A percentile compares a stretch with the other conserved stretches of the same genome.
phyloP scores from a whole-genome alignment of 139 green algal species.

The Auxenochlorella pyrenoidosa region DNA sequence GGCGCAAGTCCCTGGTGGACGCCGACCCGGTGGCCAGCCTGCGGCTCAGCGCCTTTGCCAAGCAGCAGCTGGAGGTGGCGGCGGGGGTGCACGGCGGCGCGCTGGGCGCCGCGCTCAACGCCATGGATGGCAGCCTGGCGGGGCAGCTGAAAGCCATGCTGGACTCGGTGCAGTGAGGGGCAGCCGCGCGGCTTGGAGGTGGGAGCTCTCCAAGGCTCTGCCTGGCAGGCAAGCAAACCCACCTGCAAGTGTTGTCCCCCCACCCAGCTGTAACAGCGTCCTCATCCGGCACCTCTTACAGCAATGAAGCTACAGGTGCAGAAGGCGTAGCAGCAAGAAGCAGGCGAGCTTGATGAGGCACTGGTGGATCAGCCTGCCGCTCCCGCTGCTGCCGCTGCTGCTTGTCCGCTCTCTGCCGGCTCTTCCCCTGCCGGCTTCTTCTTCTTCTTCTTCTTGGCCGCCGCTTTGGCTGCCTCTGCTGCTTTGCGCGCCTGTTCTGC shows the following conservation, averaged over 20 bases:
- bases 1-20: slow-evolving; percentile 32
- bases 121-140: slow-evolving; percentile 24
- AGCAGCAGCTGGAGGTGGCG: slow-evolving; percentile 54
- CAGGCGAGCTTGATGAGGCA: no score
- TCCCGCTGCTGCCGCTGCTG: not conserved
- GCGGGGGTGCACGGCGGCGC: slow-evolving; percentile 37
- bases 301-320: no score
- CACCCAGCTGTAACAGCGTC: no score
- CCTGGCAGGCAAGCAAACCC: no score
- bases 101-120: slow-evolving; percentile 30
- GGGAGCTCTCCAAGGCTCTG: no score
- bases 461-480: slow-evolving; percentile 8
- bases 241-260: no score
- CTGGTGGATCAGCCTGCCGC: not conserved
- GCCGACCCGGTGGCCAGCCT: slow-evolving; percentile 35
- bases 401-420: not conserved
- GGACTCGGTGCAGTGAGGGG: slow-evolving; percentile 13
- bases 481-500: not conserved
- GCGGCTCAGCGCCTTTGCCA: slow-evolving; percentile 38
- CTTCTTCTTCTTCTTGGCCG: slow-evolving; percentile 21
- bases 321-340: no score
- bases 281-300: no score
- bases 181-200: no score
- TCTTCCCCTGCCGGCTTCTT: not conserved
- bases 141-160: slow-evolving; percentile 56